Percentiles rank a stretch among this genome's conserved stretches.
phyloP scores from a whole-genome alignment of 306 rosid species.

The Pyrus pyrifolia region DNA sequence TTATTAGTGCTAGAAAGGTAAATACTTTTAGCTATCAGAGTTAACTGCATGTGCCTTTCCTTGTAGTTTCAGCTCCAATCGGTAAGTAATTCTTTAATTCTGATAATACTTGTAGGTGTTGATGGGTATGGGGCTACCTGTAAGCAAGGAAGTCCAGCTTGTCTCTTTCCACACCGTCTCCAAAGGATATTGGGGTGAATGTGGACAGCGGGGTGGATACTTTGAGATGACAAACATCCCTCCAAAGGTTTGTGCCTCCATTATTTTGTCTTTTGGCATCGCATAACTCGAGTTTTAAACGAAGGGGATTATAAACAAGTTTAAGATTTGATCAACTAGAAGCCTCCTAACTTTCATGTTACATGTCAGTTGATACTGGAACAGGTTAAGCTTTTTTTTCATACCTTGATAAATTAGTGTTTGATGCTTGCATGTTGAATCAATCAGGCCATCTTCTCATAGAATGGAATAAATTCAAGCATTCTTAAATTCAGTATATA shows the following conservation, averaged over 20 bases:
- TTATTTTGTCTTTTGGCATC: not conserved
- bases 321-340: not conserved
- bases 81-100: constrained; percentile 1
- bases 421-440: not conserved
- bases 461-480: not conserved
- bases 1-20: constrained; percentile 85
- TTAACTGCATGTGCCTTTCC: constrained; percentile 6
- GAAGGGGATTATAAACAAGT: not conserved
- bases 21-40: constrained; percentile 5
- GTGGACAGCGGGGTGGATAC: constrained; percentile 99
- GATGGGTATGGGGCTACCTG: constrained; percentile 76
- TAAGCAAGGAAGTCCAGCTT: constrained; percentile 85
- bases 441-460: not conserved
- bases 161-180: constrained; percentile 90
- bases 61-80: constrained; percentile 5
- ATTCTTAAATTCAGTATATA: not conserved
- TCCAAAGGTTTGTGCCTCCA: constrained; percentile 60
- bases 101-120: constrained; percentile 47
- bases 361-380: not conserved
- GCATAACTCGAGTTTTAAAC: not conserved
- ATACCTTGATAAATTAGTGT: not conserved
- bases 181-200: constrained; percentile 97
- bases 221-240: constrained; percentile 97
- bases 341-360: not conserved
- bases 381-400: not conserved